Evolutionary conservation across 306 rosid genomes (phyloP).

Genomic region (Ceratonia siliqua): DNA sequence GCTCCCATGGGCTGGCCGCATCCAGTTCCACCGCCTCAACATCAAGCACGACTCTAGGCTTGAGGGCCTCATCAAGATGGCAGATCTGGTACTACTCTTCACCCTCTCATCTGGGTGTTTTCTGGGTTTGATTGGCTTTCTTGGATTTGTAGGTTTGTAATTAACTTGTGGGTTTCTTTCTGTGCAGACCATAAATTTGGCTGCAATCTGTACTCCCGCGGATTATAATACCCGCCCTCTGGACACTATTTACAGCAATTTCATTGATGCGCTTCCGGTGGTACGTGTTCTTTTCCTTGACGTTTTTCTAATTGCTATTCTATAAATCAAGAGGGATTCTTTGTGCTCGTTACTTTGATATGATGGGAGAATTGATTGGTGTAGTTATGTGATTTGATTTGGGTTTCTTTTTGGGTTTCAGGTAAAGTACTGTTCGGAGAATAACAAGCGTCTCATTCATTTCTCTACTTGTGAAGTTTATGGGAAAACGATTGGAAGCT

Average conservation of each 20-base stretch:
- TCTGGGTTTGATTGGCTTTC: not conserved
- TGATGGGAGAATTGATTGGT: conserved; percentile 23
- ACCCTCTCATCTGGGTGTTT: not conserved
- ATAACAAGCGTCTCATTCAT: conserved; percentile 87
- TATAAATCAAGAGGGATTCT: not conserved
- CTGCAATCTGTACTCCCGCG: conserved; percentile 98
- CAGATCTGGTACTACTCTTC: conserved; percentile 76
- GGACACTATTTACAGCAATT: conserved; percentile 95
- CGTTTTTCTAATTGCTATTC: not conserved
- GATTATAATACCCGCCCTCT: conserved; percentile 97
- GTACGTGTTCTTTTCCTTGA: conserved; percentile 43
- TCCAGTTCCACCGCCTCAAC: conserved; percentile 93
- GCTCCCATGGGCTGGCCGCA: conserved; percentile 73
- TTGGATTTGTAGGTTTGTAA: not conserved
- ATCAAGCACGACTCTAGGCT: conserved; percentile 91
- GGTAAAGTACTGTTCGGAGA: conserved; percentile 96
- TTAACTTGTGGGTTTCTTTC: not conserved
- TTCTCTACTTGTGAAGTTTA: conserved; percentile 99
- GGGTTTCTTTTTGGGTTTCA: conserved; percentile 29
- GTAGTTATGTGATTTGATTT: conserved; percentile 38
- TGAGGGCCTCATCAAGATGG: conserved; percentile 89
- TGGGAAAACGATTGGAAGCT: conserved; percentile 96
- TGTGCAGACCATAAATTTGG: conserved; percentile 83
- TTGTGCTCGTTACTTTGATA: not conserved
- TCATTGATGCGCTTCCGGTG: conserved; percentile 99